Evolutionary conservation across 2,329 filamentous ascomycete species (phyloP), one percentile per base, ranked within the genome.

Genomic region (Sarocladium oryzae): DNA sequence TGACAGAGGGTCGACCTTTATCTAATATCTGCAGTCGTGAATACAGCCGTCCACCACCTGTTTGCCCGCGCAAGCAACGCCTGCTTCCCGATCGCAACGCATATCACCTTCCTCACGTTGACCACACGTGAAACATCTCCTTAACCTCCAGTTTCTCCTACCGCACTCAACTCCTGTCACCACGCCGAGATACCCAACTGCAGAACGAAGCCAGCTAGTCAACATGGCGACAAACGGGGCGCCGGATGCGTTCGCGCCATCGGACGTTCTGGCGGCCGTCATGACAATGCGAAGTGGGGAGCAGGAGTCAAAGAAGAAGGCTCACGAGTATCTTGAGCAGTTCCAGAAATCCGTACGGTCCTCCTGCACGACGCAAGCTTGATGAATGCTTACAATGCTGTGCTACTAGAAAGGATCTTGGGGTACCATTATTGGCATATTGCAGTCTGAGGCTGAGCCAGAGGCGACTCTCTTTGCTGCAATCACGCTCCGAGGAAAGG

Each of bases 401-500:
- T 26, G 36, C n/a, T 57, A 51, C 66, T n/a, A 96, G 89, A 78
- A 88, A 64, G 88, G 89, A 66, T 93, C 93, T 59, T 99, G 93
- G 93, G 85, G 85, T 40, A 85, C 86, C 43, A 91, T 90, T 56
- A 85, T 96, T 66, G 81, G 84, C 50, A 88, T 99, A 56, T 75
- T 99, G 56, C 89, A 95, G 67, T 88, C 89, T 48, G 78, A 86
- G 56, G 81, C 86, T 51, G 85, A 91, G 56, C 78, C 86, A 49
- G 90, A 96, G 67, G 88, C 89, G 23, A 93, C 93, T 67, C 76
- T 99, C 54, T 99, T 99, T 69, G 93, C 93, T 43, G 93, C 93
- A 53, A 97, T 92, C 43, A 99, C 93, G 50, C 75, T 99, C 63
- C 96, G 95, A 74, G 93, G 93, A 77, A 99, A 99, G 85, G 93